Evolutionary conservation across 805 yeast genomes (phyloP).

Genomic region (Wickerhamomyces xylosicus): DNA sequence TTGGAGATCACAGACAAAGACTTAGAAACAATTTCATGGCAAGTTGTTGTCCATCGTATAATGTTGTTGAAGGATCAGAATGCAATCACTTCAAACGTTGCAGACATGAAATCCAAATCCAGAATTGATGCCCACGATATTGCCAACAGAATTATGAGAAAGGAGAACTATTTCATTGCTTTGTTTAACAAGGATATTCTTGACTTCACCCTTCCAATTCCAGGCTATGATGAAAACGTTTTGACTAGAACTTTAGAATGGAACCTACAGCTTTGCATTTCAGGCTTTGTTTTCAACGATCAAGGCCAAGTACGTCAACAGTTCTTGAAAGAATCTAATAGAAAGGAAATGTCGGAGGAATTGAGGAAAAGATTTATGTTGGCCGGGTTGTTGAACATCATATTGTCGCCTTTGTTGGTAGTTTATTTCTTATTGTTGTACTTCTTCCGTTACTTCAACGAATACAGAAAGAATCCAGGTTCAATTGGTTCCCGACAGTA

Average conservation of each 20-base stretch:
- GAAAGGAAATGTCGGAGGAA: slow-evolving; percentile 58
- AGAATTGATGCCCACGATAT: slow-evolving; percentile 87
- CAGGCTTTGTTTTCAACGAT: slow-evolving; percentile 76
- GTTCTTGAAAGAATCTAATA: slow-evolving; percentile 60
- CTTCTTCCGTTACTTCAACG: slow-evolving; percentile 87
- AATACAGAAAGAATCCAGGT: slow-evolving; percentile 81
- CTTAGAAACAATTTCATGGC: slow-evolving; percentile 91
- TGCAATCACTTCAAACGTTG: slow-evolving; percentile 39
- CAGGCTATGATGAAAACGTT: slow-evolving; percentile 29
- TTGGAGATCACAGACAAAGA: slow-evolving; percentile 71
- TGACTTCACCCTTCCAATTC: slow-evolving; percentile 51
- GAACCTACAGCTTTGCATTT: slow-evolving; percentile 82
- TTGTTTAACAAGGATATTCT: slow-evolving; percentile 70
- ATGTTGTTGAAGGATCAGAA: slow-evolving; percentile 73
- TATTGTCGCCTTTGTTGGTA: slow-evolving; percentile 80
- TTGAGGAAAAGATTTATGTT: slow-evolving; percentile 70
- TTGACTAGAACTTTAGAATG: slow-evolving; percentile 88
- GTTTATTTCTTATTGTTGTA: slow-evolving; percentile 73
- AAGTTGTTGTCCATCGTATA: slow-evolving; percentile 65
- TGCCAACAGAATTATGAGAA: slow-evolving; percentile 92
- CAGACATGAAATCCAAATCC: slow-evolving; percentile 58
- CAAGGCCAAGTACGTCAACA: slow-evolving; percentile 71
- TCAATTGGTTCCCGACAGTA: slow-evolving; percentile 76
- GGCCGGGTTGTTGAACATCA: slow-evolving; percentile 77
- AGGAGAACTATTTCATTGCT: slow-evolving; percentile 89